A percentile compares a stretch with the other conserved stretches of the same genome.
Evolutionary conservation across 352 stramenopile species (phyloP).

Genomic region (Elongisporangium prolatum): DNA sequence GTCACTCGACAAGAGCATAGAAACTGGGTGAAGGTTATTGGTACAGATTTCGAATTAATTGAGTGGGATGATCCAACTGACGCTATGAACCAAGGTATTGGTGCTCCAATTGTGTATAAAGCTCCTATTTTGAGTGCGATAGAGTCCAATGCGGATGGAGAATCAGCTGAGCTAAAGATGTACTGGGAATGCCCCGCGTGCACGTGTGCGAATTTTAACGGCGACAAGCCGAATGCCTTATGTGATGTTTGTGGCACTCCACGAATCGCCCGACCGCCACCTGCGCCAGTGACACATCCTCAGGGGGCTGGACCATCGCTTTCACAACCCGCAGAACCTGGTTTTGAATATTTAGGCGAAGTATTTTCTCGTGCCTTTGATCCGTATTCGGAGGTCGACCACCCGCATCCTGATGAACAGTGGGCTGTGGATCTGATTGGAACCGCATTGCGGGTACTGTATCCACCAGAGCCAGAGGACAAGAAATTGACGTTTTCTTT

Average conservation of each 20-base stretch:
- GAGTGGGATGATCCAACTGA: conserved; percentile 84
- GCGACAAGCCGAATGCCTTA: conserved; percentile 66
- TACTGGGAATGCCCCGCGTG: conserved; percentile 85
- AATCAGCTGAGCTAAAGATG: conserved; percentile 70
- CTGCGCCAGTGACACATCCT: conserved; percentile 7
- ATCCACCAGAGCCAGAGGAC: conserved; percentile 66
- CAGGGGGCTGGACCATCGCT: conserved; percentile 10
- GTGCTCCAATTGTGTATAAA: conserved; percentile 48
- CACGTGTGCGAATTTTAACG: conserved; percentile 86
- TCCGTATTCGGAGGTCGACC: conserved; percentile 77
- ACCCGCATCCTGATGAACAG: conserved; percentile 50
- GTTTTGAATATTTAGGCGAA: conserved; percentile 55
- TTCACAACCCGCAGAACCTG: conserved; percentile 24
- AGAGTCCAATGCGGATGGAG: conserved; percentile 6
- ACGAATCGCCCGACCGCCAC: conserved; percentile 18
- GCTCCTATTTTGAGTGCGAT: conserved; percentile 7
- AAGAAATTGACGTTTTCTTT: conserved; percentile 80
- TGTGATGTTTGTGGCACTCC: conserved; percentile 79
- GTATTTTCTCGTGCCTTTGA: conserved; percentile 70
- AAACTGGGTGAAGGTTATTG: conserved; percentile 87
- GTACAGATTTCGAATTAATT: conserved; percentile 81
- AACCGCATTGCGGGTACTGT: conserved; percentile 52
- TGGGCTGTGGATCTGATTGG: conserved; percentile 77
- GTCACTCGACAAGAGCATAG: conserved; percentile 83
- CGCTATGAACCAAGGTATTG: conserved; percentile 78